phyloP scores from a whole-genome alignment of 345 rosid species.

The Eucalyptus coolabah region DNA sequence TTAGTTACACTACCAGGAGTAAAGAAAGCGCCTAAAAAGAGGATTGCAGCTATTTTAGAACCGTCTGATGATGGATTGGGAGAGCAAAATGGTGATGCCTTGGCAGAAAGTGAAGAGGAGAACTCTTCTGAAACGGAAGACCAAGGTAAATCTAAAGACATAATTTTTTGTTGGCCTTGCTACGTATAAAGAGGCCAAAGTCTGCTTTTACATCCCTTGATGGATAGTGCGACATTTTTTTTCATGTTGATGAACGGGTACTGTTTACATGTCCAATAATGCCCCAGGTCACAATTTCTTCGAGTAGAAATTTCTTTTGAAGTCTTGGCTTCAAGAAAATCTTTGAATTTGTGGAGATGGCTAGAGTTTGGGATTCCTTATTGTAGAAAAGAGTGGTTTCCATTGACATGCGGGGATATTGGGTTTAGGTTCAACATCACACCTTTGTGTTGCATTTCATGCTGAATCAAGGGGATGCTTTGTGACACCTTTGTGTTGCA shows the following conservation, averaged over 20 bases:
- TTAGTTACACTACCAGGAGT: constrained; percentile 71
- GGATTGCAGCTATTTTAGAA: constrained; percentile 70
- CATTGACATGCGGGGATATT: neutral
- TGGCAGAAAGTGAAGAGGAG: constrained; percentile 53
- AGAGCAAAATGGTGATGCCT: constrained; percentile 44
- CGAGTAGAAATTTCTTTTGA: neutral
- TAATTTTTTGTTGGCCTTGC: neutral
- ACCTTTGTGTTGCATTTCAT: neutral
- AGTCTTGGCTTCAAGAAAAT: neutral
- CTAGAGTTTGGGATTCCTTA: neutral
- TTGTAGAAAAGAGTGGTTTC: neutral
- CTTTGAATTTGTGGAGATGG: neutral
- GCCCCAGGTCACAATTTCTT: neutral
- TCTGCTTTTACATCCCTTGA: neutral
- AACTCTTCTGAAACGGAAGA: constrained; percentile 56
- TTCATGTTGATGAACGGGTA: neutral
- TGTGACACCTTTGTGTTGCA: neutral
- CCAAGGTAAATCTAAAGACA: constrained; percentile 23
- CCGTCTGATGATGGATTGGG: constrained; percentile 46
- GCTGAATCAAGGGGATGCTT: neutral
- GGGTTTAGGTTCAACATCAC: neutral
- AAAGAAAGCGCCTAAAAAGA: constrained; percentile 76
- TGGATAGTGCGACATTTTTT: neutral
- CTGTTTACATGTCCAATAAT: neutral
- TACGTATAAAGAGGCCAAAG: neutral